phyloP scores from a whole-genome alignment of 106 monocot genomes.

The Dendrobium huoshanense region DNA sequence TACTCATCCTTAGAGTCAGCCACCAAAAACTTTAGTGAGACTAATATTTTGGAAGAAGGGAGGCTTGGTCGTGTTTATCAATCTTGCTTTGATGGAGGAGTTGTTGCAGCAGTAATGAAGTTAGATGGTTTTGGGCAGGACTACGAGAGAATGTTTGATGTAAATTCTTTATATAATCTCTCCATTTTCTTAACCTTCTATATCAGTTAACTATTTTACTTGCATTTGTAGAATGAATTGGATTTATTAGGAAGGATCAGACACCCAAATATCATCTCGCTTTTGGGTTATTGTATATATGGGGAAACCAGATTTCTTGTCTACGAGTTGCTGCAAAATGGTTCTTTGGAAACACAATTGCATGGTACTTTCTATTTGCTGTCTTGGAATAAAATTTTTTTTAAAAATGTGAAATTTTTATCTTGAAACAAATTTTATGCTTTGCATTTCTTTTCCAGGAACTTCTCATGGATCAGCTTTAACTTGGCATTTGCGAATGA shows the following conservation, averaged over 20 bases:
- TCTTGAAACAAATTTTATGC: not conserved
- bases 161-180: slow-evolving; percentile 5
- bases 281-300: slow-evolving; percentile 66
- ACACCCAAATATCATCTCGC: slow-evolving; percentile 84
- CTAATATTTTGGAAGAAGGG: slow-evolving; percentile 57
- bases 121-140: slow-evolving; percentile 40
- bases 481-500: slow-evolving; percentile 86
- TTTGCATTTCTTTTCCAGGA: slow-evolving; percentile 19
- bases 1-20: slow-evolving; percentile 47
- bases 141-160: slow-evolving; percentile 75
- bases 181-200: not conserved
- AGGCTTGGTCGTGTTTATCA: slow-evolving; percentile 64
- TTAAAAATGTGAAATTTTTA: not conserved
- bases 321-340: slow-evolving; percentile 86
- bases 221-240: slow-evolving; percentile 72
- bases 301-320: slow-evolving; percentile 62
- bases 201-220: not conserved
- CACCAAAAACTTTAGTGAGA: slow-evolving; percentile 64
- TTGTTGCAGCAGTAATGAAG: slow-evolving; percentile 70
- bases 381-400: not conserved
- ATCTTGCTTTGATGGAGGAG: slow-evolving; percentile 50
- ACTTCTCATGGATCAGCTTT: slow-evolving; percentile 62
- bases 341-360: slow-evolving; percentile 72
- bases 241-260: slow-evolving; percentile 65
- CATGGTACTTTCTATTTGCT: slow-evolving; percentile 45